Base-by-base conservation (phyloP, 2,329 filamentous ascomycete species). In the Colletotrichum orchidophilum region DNA sequence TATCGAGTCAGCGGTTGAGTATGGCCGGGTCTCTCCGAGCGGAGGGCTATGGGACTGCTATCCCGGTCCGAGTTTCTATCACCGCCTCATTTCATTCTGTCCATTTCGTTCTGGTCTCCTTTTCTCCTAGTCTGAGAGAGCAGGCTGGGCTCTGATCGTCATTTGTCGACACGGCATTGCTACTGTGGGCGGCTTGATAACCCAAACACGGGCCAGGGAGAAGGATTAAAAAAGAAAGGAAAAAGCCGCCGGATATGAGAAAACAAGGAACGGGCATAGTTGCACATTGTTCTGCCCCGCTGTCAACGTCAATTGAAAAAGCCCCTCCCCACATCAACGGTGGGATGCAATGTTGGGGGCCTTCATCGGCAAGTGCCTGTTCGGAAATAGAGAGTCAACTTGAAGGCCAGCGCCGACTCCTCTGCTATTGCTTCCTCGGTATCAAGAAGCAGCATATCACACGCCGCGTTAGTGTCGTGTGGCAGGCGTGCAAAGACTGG, bases 221-320 rank as follows among this genome's bases (percentile, higher is more conserved):
- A 18, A 46, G 39, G 18, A 46, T 46, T 46, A n/a, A 42, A 46
- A 46, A 27, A 63, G 46, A 50, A 52, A 62, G 12, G 12, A 29
- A 58, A 31, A 65, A 65, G 29, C 24, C 39, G 31, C 27, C 52
- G 52, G 35, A 52, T 35, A 42, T 64, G 39, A 52, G 52, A 13
- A 63, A 57, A 54, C 52, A 65, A 55, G 67, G 46, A 60, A 66
- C 29, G 49, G 27, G 31, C 54, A 35, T 57, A 42, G 15, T 26
- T 57, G 33, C 49, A 54, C 6, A 64, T 24, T 49, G 31, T n/a
- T 21, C 46, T 55, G 55, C 67, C 63, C 67, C 63, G 49, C 67
- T 55, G 31, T 53, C 63, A 61, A 60, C 24, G 50, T 66, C 35
- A 54, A 66, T 61, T 35, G 63, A 39, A 39, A 13, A 66, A 26